phyloP scores from a whole-genome alignment of 1,284 basidiomycete species.

The Rhodotorula sp. region DNA sequence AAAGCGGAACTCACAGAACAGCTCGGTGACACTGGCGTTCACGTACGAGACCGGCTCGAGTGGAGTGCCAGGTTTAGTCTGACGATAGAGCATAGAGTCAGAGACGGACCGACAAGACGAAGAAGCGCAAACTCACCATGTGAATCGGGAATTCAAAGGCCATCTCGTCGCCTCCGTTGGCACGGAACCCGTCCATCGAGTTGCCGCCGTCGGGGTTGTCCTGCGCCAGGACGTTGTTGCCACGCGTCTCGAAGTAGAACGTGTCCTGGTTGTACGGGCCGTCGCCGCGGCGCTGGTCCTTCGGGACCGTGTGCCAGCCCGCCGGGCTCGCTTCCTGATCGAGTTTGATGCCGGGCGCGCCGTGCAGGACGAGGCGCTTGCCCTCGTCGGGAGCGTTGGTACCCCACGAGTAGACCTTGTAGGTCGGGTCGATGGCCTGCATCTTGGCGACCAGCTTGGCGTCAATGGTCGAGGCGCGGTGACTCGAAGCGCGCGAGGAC shows the following conservation, averaged over 20 bases:
- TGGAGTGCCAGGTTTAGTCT: constrained; percentile 47
- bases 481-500: constrained; percentile 3
- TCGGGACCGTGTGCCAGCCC: constrained; percentile 76
- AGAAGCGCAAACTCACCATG: not conserved
- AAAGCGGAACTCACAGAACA: constrained; percentile 61
- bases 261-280: constrained; percentile 48
- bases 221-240: constrained; percentile 87
- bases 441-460: constrained; percentile 17
- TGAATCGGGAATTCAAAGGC: constrained; percentile 71
- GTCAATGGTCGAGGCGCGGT: constrained; percentile 20
- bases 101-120: not conserved
- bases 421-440: constrained; percentile 24
- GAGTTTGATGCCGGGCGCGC: constrained; percentile 33
- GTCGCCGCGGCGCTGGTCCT: constrained; percentile 37
- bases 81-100: not conserved
- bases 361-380: constrained; percentile 39
- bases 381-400: constrained; percentile 41
- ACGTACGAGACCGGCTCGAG: constrained; percentile 65
- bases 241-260: constrained; percentile 76
- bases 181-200: constrained; percentile 74
- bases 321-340: constrained; percentile 65
- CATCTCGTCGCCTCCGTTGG: constrained; percentile 59
- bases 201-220: constrained; percentile 83
- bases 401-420: constrained; percentile 45
- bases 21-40: constrained; percentile 79